Conservation (phyloP, 805 yeast genomes). For the Cyberlindnera maritima region DNA sequence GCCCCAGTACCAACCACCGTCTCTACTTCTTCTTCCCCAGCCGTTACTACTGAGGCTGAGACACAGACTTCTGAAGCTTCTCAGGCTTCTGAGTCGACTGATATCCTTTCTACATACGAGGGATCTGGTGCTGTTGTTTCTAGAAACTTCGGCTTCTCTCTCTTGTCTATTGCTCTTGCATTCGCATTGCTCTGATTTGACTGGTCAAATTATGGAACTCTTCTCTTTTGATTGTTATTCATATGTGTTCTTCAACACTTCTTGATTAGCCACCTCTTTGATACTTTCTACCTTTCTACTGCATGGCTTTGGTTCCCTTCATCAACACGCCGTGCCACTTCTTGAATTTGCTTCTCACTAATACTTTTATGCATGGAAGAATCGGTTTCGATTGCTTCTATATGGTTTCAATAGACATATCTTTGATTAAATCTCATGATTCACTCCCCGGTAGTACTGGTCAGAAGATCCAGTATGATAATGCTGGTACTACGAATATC, state of each 20-base stretch:
- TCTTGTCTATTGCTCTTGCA: slow-evolving; percentile 1
- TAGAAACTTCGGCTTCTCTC: not conserved
- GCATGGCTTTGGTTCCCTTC: not conserved
- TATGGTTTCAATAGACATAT: no score
- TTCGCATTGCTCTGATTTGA: slow-evolving; percentile 1
- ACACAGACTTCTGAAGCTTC: not conserved
- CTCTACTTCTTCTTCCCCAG: not conserved
- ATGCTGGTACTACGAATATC: no score
- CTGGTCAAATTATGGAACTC: not conserved
- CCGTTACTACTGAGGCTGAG: not conserved
- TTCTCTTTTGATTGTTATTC: not conserved
- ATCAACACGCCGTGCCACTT: not conserved
- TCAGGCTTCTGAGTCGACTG: not conserved
- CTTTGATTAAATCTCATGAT: no score
- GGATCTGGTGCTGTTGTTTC: not conserved
- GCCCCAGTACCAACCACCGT: not conserved
- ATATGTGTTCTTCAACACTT: not conserved
- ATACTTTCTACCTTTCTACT: not conserved
- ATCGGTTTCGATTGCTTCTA: not conserved
- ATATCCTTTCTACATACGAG: not conserved
- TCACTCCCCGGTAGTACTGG: no score
- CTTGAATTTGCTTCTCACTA: not conserved
- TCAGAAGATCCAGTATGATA: no score
- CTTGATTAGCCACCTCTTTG: no score
- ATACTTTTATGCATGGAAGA: not conserved